Evolutionary conservation across 352 stramenopile species (phyloP).

Genomic region (Phytophthora pluvialis): DNA sequence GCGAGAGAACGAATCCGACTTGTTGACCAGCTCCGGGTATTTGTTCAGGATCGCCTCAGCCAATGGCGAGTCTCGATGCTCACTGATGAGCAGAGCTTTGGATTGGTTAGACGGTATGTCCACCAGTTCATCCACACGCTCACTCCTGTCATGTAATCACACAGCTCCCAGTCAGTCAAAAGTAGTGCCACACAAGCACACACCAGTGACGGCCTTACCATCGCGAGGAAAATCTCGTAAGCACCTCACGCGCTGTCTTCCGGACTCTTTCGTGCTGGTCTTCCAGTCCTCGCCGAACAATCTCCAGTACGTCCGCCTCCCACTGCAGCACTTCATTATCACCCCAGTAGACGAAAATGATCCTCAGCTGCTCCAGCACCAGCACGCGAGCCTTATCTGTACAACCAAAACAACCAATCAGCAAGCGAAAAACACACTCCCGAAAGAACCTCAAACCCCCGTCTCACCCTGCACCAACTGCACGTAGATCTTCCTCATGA

Average conservation of each 20-base stretch:
- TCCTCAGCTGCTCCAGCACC: slow-evolving; percentile 62
- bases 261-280: slow-evolving; percentile 54
- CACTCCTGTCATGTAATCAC: slow-evolving; percentile 40
- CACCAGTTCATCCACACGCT: slow-evolving; percentile 56
- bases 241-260: slow-evolving; percentile 49
- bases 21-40: slow-evolving; percentile 39
- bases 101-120: slow-evolving; percentile 47
- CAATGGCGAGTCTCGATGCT: slow-evolving; percentile 56
- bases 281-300: slow-evolving; percentile 52
- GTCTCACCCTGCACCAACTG: slow-evolving; percentile 50
- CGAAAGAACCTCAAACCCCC: neutral
- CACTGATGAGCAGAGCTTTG: slow-evolving; percentile 49
- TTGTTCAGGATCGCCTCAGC: slow-evolving; percentile 50
- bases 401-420: slow-evolving; percentile 10
- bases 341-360: slow-evolving; percentile 62
- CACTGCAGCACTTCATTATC: slow-evolving; percentile 52
- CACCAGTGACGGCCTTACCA: slow-evolving; percentile 43
- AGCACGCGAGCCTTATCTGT: slow-evolving; percentile 60
- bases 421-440: neutral
- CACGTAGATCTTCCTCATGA: slow-evolving; percentile 54
- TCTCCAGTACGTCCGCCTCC: slow-evolving; percentile 58
- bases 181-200: neutral
- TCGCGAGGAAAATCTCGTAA: slow-evolving; percentile 49
- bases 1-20: slow-evolving; percentile 22
- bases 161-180: neutral